These are phyloP conservation scores for Fusarium graminum DNA, from an alignment of 2,329 filamentous ascomycete genomes.

Conservation along the genomic window DNA sequence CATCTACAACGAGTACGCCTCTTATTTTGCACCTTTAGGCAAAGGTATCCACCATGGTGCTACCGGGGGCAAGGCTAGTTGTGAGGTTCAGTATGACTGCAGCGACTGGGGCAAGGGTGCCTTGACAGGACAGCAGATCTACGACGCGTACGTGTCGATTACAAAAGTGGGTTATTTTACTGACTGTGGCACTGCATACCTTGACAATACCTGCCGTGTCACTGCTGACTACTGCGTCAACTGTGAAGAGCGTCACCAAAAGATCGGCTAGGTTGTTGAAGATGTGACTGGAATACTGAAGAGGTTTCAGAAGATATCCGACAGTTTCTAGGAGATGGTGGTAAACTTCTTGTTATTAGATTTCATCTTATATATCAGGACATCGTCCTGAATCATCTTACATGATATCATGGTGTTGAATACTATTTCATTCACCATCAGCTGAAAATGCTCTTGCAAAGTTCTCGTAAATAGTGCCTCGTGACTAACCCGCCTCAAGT, in stretches of 20 bases:
- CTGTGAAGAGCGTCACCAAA: slow-evolving; percentile 2
- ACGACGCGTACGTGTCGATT: slow-evolving; percentile 26
- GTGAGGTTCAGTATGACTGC: slow-evolving; percentile 18
- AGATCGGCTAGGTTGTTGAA: neutral
- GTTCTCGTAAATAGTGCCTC: neutral
- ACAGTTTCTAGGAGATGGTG: no score
- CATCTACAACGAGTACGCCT: slow-evolving; percentile 14
- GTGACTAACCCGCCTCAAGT: neutral
- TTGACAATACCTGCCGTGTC: slow-evolving; percentile 20
- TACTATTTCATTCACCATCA: no score
- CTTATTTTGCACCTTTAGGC: slow-evolving; percentile 4
- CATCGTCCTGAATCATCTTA: no score
- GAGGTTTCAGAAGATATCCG: no score
- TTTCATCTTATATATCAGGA: no score
- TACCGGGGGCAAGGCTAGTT: slow-evolving; percentile 27
- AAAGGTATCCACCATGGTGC: slow-evolving; percentile 1
- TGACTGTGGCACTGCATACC: slow-evolving; percentile 19
- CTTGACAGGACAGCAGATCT: slow-evolving; percentile 24
- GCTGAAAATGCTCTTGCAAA: neutral
- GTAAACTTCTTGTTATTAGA: no score
- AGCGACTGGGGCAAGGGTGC: slow-evolving; percentile 17
- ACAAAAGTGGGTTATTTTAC: slow-evolving; percentile 9
- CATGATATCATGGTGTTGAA: no score
- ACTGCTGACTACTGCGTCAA: slow-evolving; percentile 23
- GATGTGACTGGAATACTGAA: neutral